Evolutionary conservation across 2,329 filamentous ascomycete species (phyloP), one percentile per base, ranked within the genome.

Genomic region (Fusarium sp.): DNA sequence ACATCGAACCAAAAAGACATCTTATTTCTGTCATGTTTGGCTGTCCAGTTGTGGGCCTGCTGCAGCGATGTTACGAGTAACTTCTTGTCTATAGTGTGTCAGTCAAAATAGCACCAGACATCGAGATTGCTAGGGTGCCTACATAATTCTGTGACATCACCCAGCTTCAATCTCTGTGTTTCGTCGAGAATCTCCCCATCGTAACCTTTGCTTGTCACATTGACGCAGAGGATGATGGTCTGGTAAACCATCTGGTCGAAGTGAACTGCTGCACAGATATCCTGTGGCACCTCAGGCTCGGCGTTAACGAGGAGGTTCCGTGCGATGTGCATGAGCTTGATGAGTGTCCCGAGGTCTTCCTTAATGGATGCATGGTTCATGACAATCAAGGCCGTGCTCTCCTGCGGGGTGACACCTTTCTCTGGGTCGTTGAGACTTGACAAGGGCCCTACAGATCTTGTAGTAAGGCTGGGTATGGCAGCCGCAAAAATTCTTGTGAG

Each of bases 1-100:
- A 91, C 87, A 55, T 89, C 87, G 57, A 87, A 87, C 89, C 89
- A 91, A 63, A 91, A 91, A 0, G 86, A 84, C 88, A 91, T 91
- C 75, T 91, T 91, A 77, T 91, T 91, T 36, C 89, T 82, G 72
- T 91, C 89, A 71, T 91, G 89, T 65, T 90, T 90, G 57, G 89
- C 88, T 1, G 88, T 89, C 88, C 89, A 91, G 75, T 91, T 91
- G 69, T 91, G 89, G 3, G 88, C 87, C 75, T 91, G 88, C 72
- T 91, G 89, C 14, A 91, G 78, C 4, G 87, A 88, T 0, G 89
- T 91, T 3, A 91, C 88, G 3, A 91, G 81, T 2, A 91, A 80
- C 72, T 90, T 91, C 70, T 91, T 91, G 76, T 89, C 88, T 90
- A 55, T 7, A n/a, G 15, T 11, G 5, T 42, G 55, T 70, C 42